Percentiles rank a stretch among this genome's conserved stretches.
Conservation (phyloP, 106 monocot species). For the Triglochin maritima region DNA sequence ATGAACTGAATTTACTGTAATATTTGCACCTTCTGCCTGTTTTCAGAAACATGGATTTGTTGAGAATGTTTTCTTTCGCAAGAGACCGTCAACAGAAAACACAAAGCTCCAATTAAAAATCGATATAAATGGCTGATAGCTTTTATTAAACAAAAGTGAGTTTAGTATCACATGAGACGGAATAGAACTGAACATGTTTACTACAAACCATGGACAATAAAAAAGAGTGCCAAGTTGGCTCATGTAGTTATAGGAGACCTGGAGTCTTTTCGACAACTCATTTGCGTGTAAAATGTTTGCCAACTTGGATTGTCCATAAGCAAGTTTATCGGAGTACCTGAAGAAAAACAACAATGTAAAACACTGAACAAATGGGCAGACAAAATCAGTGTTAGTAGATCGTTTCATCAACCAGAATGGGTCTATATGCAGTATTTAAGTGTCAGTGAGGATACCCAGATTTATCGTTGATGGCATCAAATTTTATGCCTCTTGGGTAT, state of each 20-base stretch:
- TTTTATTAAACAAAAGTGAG: not conserved
- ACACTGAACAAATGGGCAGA: too few species aligned
- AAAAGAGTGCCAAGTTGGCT: not conserved
- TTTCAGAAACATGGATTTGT: not conserved
- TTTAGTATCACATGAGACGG: not conserved
- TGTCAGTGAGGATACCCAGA: slow-evolving; percentile 9
- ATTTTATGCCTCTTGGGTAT: slow-evolving; percentile 44
- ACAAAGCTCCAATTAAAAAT: not conserved
- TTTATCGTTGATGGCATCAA: slow-evolving; percentile 46
- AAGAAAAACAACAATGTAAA: not conserved
- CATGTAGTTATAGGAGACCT: slow-evolving; percentile 21
- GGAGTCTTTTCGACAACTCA: slow-evolving; percentile 54
- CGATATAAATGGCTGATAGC: too few species aligned
- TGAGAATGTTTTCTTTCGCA: not conserved
- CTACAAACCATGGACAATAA: too few species aligned
- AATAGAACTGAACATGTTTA: not conserved
- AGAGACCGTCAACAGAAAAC: not conserved
- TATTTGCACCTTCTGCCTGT: slow-evolving; percentile 78
- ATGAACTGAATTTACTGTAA: slow-evolving; percentile 76
- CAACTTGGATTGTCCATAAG: slow-evolving; percentile 81
- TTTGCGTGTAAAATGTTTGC: slow-evolving; percentile 70
- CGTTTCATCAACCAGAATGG: too few species aligned
- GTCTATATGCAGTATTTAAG: not conserved
- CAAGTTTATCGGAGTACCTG: slow-evolving; percentile 63
- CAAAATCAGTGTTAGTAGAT: too few species aligned